A percentile compares a stretch with the other conserved stretches of the same genome.
Evolutionary conservation across 371 early-diverging fungal species (phyloP).

Genomic region (Cokeromyces recurvatus): DNA sequence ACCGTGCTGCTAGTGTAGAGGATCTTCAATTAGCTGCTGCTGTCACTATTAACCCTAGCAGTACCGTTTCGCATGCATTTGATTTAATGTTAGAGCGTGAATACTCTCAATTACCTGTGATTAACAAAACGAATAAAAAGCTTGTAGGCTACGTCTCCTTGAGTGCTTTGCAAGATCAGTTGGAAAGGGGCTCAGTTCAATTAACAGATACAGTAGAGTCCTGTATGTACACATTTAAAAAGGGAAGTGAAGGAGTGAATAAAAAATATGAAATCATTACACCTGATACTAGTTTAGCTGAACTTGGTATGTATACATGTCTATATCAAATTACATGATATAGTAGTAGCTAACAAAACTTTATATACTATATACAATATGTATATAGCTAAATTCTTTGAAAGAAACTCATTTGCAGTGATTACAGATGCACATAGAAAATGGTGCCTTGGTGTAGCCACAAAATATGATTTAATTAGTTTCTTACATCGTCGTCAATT

Average conservation of each 20-base stretch:
- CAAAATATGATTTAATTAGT: conserved; percentile 73
- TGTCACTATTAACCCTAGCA: conserved; percentile 60
- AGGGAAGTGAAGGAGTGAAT: not conserved
- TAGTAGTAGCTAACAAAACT: too few species aligned
- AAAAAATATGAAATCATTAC: conserved; percentile 70
- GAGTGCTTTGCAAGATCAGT: conserved; percentile 53
- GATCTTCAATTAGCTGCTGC: conserved; percentile 84
- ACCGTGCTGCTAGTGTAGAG: conserved; percentile 78
- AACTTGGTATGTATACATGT: conserved; percentile 45
- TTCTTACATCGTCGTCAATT: conserved; percentile 57
- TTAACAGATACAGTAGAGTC: conserved; percentile 46
- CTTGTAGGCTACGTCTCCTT: conserved; percentile 78
- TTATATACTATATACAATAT: too few species aligned
- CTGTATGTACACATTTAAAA: conserved; percentile 64
- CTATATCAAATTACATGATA: not conserved
- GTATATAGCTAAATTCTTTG: conserved; percentile 70
- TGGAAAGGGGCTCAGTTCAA: conserved; percentile 48
- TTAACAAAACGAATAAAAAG: conserved; percentile 57
- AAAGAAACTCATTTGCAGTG: conserved; percentile 76
- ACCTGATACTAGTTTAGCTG: conserved; percentile 74
- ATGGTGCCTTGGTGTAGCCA: conserved; percentile 80
- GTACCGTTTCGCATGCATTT: conserved; percentile 59
- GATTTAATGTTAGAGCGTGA: conserved; percentile 79
- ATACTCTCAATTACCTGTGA: conserved; percentile 85
- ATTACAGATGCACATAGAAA: conserved; percentile 78